phyloP scores from a whole-genome alignment of 2,329 filamentous ascomycete genomes.

The Sporothrix brunneoviolacea region DNA sequence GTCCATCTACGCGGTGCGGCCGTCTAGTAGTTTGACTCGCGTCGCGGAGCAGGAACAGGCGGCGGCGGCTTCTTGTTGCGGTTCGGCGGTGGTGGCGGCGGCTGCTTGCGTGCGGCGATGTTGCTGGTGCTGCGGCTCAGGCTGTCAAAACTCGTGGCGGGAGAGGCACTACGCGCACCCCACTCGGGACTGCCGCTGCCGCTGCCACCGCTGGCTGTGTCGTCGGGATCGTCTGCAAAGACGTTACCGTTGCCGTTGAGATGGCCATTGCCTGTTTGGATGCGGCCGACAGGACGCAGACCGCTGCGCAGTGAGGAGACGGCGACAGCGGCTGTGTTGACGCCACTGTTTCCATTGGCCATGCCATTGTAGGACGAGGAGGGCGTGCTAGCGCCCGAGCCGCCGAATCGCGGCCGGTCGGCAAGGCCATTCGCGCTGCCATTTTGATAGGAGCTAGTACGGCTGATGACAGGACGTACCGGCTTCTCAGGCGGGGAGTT shows the following conservation, averaged over 20 bases:
- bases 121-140: constrained; percentile 41
- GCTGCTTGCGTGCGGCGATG: constrained; percentile 31
- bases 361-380: neutral
- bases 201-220: constrained; percentile 37
- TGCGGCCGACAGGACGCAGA: constrained; percentile 39
- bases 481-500: constrained; percentile 26
- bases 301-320: constrained; percentile 32
- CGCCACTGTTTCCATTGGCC: constrained; percentile 7
- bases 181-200: constrained; percentile 44
- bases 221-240: constrained; percentile 43
- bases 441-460: constrained; percentile 35
- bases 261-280: constrained; percentile 28
- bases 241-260: constrained; percentile 35
- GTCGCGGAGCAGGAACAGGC: constrained; percentile 36
- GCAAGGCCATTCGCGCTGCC: neutral
- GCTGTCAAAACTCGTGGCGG: constrained; percentile 50
- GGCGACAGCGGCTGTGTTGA: constrained; percentile 17
- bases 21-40: constrained; percentile 6
- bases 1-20: neutral
- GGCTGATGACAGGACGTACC: constrained; percentile 30
- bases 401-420: neutral
- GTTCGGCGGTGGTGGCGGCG: constrained; percentile 41
- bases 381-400: neutral
- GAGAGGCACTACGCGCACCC: constrained; percentile 46
- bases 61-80: constrained; percentile 49